These are phyloP conservation scores for Trichopus zeylanicus DNA, from an alignment of 116 monocot genomes.

Conservation along the genomic window DNA sequence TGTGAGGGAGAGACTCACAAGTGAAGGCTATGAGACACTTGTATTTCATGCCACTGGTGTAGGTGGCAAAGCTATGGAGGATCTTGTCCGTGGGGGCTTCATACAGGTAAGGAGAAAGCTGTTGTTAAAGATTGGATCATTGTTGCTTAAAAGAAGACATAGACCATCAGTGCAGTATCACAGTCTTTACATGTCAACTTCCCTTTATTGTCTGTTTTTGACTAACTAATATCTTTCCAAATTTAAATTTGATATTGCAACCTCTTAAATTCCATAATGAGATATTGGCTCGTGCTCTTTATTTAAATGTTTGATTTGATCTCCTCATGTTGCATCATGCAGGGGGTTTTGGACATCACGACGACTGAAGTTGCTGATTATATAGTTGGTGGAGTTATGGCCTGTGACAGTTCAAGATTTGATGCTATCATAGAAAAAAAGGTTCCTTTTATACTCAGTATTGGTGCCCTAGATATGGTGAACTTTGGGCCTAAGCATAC, in stretches of 20 bases:
- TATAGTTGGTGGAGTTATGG: conserved; percentile 89
- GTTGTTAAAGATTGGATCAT: no score
- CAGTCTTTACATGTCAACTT: no score
- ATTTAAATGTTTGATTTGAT: background rate
- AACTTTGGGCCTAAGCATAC: conserved; percentile 83
- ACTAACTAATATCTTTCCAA: no score
- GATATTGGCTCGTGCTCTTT: background rate
- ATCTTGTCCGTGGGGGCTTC: conserved; percentile 71
- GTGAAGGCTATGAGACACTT: conserved; percentile 76
- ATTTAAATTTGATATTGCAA: no score
- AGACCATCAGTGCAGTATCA: no score
- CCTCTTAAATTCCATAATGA: no score
- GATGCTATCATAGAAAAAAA: conserved; percentile 76
- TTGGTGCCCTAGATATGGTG: conserved; percentile 90
- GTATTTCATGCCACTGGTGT: conserved; percentile 93
- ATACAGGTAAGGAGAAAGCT: conserved; percentile 87
- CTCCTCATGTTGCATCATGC: conserved; percentile 14
- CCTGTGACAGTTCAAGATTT: conserved; percentile 73
- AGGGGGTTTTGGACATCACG: conserved; percentile 93
- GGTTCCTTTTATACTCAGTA: conserved; percentile 79
- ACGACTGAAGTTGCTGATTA: conserved; percentile 95
- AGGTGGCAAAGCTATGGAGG: conserved; percentile 94
- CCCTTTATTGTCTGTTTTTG: no score
- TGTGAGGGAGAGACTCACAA: conserved; percentile 47
- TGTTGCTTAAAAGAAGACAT: no score